These are phyloP conservation scores for Blastobotrys apis DNA, from an alignment of 1,139 yeast genomes.

Conservation along the genomic window DNA sequence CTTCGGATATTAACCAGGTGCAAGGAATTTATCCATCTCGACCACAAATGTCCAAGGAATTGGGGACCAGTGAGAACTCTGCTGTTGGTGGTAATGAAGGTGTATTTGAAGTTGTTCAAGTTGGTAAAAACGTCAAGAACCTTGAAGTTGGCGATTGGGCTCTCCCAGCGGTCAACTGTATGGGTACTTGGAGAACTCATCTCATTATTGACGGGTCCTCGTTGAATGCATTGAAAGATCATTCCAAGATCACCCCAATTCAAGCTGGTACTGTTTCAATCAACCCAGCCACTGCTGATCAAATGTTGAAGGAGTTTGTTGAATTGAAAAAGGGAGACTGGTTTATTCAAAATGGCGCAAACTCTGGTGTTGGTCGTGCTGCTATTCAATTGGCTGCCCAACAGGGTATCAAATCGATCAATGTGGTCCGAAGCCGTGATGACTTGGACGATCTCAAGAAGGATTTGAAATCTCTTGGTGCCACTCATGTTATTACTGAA, in stretches of 20 bases:
- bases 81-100: constrained; percentile 96
- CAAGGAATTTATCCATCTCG: constrained; percentile 92
- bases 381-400: constrained; percentile 82
- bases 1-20: constrained; percentile 85
- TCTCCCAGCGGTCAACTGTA: constrained; percentile 73
- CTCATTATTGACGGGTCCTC: constrained; percentile 41
- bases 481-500: constrained; percentile 87
- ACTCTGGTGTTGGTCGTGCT: constrained; percentile 91
- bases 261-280: constrained; percentile 89
- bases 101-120: constrained; percentile 72
- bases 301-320: constrained; percentile 72
- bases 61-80: constrained; percentile 56
- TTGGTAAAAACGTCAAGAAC: constrained; percentile 47
- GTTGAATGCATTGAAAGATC: constrained; percentile 45
- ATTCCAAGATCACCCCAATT: constrained; percentile 35
- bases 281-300: constrained; percentile 89
- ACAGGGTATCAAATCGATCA: constrained; percentile 76
- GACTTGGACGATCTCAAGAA: constrained; percentile 59
- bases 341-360: constrained; percentile 96
- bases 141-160: constrained; percentile 83
- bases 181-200: constrained; percentile 95
- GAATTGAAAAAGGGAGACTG: constrained; percentile 72
- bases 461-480: constrained; percentile 64
- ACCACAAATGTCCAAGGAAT: constrained; percentile 54
- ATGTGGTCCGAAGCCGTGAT: constrained; percentile 82